A percentile compares a stretch with the other conserved stretches of the same genome.
phyloP scores from a whole-genome alignment of 1,139 yeast species.

The Geotrichum citri-aurantii region DNA sequence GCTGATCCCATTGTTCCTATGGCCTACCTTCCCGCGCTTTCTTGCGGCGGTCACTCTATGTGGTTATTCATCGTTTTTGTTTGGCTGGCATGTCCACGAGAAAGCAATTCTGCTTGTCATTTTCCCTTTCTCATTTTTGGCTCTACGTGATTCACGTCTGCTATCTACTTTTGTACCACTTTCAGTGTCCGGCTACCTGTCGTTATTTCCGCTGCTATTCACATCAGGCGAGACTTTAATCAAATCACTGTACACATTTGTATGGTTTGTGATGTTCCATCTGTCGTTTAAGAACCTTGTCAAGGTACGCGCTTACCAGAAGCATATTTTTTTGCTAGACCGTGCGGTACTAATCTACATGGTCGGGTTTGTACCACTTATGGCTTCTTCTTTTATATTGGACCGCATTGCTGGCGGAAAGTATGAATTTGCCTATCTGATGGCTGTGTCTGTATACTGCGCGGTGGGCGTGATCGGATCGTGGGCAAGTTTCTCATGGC shows the following conservation, averaged over 20 bases:
- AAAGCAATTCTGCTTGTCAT: conserved; percentile 86
- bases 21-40: conserved; percentile 73
- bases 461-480: conserved; percentile 78
- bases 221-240: conserved; percentile 75
- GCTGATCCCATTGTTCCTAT: conserved; percentile 64
- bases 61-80: conserved; percentile 83
- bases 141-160: conserved; percentile 63
- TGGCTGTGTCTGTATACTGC: conserved; percentile 82
- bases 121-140: conserved; percentile 81
- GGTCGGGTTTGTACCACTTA: conserved; percentile 61
- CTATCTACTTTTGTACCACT: conserved; percentile 52
- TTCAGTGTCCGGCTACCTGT: conserved; percentile 76
- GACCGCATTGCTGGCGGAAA: conserved; percentile 42
- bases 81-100: conserved; percentile 99
- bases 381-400: conserved; percentile 50
- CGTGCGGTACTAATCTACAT: conserved; percentile 63
- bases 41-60: conserved; percentile 81
- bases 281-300: conserved; percentile 65
- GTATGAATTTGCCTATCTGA: conserved; percentile 65
- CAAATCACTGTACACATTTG: conserved; percentile 70
- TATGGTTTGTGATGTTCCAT: conserved; percentile 78
- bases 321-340: conserved; percentile 60
- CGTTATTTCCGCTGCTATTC: conserved; percentile 80
- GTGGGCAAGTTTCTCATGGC: conserved; percentile 87
- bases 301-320: conserved; percentile 47